phyloP scores from a whole-genome alignment of 2,329 filamentous ascomycete species.

The Escovopsis weberi region DNA sequence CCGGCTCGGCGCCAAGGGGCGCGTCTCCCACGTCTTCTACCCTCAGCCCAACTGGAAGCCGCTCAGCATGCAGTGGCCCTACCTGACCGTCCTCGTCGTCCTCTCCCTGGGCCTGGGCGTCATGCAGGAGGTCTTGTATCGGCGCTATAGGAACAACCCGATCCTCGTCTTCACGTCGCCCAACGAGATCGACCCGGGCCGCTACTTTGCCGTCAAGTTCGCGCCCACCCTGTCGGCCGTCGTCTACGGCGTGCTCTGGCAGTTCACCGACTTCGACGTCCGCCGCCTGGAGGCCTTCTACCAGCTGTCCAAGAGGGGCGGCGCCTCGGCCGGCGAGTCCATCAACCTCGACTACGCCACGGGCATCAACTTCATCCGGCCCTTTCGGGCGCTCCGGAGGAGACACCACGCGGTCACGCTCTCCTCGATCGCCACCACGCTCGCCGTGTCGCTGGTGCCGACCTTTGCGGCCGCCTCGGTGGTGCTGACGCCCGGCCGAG shows the following conservation, averaged over 20 bases:
- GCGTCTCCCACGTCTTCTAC: slow-evolving; percentile 37
- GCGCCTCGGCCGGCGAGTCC: slow-evolving; percentile 47
- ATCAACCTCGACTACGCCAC: slow-evolving; percentile 65
- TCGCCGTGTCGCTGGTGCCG: slow-evolving; percentile 55
- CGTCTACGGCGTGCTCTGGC: slow-evolving; percentile 49
- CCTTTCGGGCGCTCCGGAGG: slow-evolving; percentile 45
- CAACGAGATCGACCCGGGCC: slow-evolving; percentile 30
- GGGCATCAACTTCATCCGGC: slow-evolving; percentile 49
- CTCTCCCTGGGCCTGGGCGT: slow-evolving; percentile 38
- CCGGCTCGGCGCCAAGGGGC: slow-evolving; percentile 22
- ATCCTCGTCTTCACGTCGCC: slow-evolving; percentile 36
- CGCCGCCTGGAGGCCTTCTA: slow-evolving; percentile 53
- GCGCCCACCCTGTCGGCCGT: slow-evolving; percentile 47
- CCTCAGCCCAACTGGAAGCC: slow-evolving; percentile 54
- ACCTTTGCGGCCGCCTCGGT: slow-evolving; percentile 52
- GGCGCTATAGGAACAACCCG: slow-evolving; percentile 27
- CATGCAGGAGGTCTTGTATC: slow-evolving; percentile 41
- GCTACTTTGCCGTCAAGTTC: slow-evolving; percentile 51
- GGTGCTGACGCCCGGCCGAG: slow-evolving; percentile 37
- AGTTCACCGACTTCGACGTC: slow-evolving; percentile 51
- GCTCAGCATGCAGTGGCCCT: slow-evolving; percentile 48
- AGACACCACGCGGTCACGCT: slow-evolving; percentile 54
- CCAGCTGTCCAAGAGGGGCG: slow-evolving; percentile 45
- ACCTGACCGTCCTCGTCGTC: slow-evolving; percentile 37
- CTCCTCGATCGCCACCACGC: slow-evolving; percentile 47